phyloP scores from a whole-genome alignment of 2,329 filamentous ascomycete genomes.

The Lachnellula willkommii region DNA sequence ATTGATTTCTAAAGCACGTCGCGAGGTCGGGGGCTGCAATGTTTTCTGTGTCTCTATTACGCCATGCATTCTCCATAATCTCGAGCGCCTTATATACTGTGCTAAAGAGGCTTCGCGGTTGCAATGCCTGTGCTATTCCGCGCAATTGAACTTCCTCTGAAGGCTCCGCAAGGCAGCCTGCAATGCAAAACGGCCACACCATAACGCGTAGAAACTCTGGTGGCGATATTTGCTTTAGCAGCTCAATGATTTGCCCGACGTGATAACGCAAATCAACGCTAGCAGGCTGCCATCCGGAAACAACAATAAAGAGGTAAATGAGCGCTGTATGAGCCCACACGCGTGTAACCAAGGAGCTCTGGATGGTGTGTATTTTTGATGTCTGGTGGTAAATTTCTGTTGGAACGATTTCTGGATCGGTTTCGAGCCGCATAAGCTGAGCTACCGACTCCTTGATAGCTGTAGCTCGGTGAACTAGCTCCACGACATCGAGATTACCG shows the following conservation, averaged over 20 bases:
- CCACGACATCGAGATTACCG: conserved; percentile 38
- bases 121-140: conserved; percentile 15
- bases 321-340: conserved; percentile 20
- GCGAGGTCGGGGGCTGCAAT: too few relatives aligned
- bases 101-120: conserved; percentile 31
- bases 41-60: neutral
- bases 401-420: too few relatives aligned
- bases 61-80: conserved; percentile 25
- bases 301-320: conserved; percentile 18
- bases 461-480: conserved; percentile 41
- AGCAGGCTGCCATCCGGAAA: conserved; percentile 22
- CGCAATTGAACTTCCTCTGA: conserved; percentile 17
- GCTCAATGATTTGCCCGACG: conserved; percentile 13
- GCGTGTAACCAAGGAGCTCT: neutral
- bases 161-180: conserved; percentile 21
- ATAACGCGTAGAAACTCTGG: conserved; percentile 20
- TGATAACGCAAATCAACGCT: conserved; percentile 14
- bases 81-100: conserved; percentile 20
- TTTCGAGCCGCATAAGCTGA: too few relatives aligned
- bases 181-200: conserved; percentile 23
- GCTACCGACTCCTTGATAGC: conserved; percentile 27
- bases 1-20: too few relatives aligned
- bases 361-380: too few relatives aligned
- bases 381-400: too few relatives aligned
- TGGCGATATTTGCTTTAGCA: conserved; percentile 16